phyloP scores from a whole-genome alignment of 106 monocot species.

The Platanthera guangdongensis region DNA sequence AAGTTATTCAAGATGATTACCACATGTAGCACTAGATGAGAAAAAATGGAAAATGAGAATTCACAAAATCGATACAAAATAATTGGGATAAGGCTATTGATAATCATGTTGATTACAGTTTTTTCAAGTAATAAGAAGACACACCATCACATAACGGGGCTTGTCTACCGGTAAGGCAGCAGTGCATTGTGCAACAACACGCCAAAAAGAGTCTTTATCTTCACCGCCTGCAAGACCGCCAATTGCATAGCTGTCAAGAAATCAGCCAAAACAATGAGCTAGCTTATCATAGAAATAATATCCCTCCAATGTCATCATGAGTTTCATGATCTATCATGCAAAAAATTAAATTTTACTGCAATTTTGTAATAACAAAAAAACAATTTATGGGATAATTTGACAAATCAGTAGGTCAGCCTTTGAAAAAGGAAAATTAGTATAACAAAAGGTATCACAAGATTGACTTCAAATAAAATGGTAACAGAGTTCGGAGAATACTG shows the following conservation, averaged over 20 bases:
- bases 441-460: too few relatives aligned
- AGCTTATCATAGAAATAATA: not conserved
- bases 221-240: constrained; percentile 99
- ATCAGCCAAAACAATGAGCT: constrained; percentile 15
- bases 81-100: too few relatives aligned
- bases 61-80: too few relatives aligned
- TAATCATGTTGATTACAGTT: not conserved
- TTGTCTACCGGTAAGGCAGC: constrained; percentile 91
- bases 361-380: not conserved
- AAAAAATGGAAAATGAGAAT: too few relatives aligned
- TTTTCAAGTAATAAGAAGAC: not conserved
- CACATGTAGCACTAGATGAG: too few relatives aligned
- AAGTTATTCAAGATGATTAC: too few relatives aligned
- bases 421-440: too few relatives aligned
- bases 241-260: constrained; percentile 82
- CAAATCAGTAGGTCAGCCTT: not conserved
- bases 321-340: not conserved
- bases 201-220: constrained; percentile 99
- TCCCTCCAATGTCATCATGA: not conserved
- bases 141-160: constrained; percentile 96
- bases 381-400: not conserved
- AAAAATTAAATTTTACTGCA: not conserved
- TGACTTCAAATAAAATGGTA: not conserved
- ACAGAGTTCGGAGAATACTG: not conserved
- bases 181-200: constrained; percentile 96